These are phyloP conservation scores for Umbellularia californica DNA, from an alignment of 164 flowering plant species.

Conservation along the genomic window DNA sequence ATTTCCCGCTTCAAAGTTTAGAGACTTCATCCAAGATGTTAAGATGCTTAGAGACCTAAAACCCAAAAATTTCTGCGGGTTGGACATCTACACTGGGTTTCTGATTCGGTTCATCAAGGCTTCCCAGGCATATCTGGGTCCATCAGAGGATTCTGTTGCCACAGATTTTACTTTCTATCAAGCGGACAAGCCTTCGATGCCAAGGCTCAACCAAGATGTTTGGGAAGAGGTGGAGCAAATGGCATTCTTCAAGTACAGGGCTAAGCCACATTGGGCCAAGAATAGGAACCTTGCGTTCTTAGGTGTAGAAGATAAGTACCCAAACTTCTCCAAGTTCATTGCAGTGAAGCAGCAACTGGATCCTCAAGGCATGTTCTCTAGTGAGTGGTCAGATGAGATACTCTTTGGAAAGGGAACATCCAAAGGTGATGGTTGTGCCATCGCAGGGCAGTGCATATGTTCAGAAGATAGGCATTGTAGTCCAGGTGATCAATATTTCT, in stretches of 20 bases:
- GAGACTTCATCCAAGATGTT: constrained; percentile 57
- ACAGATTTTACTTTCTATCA: constrained; percentile 78
- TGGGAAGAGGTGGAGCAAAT: constrained; percentile 88
- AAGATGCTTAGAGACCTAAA: constrained; percentile 56
- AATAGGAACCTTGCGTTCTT: constrained; percentile 65
- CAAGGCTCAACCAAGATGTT: constrained; percentile 67
- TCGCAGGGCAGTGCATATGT: constrained; percentile 74
- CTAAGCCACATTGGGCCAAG: constrained; percentile 89
- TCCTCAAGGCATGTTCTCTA: constrained; percentile 55
- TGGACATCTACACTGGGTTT: constrained; percentile 73
- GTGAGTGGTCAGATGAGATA: constrained; percentile 64
- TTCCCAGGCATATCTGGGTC: constrained; percentile 65
- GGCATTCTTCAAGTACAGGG: constrained; percentile 76
- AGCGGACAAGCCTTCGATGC: constrained; percentile 49
- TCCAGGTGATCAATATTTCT: constrained; percentile 53
- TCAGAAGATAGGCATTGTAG: constrained; percentile 77
- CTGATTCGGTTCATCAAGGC: constrained; percentile 64
- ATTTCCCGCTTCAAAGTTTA: constrained; percentile 46
- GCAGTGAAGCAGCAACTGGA: constrained; percentile 54
- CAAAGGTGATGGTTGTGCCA: constrained; percentile 59
- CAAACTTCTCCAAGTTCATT: constrained; percentile 43
- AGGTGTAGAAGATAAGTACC: constrained; percentile 52
- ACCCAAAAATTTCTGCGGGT: constrained; percentile 68
- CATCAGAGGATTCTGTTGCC: constrained; percentile 69
- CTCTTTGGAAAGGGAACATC: constrained; percentile 35